Base-by-base conservation (phyloP, 2,329 filamentous ascomycete species). In the Pestalotiopsis sp. region DNA sequence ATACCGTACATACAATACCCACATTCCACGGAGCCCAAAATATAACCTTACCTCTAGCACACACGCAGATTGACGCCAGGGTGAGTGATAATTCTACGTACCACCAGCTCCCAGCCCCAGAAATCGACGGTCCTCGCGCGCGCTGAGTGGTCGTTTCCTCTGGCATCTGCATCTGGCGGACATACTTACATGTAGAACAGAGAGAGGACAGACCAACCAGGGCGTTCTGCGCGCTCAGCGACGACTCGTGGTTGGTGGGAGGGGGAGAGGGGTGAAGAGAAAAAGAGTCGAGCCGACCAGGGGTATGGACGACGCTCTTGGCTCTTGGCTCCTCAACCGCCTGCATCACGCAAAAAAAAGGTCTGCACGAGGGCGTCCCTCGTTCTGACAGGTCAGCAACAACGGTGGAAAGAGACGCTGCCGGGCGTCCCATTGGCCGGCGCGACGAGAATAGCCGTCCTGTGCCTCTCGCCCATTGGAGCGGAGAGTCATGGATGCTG, bases 271-370 rank as follows among this genome's bases (percentile, higher is more conserved):
- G 56, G 27, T 17, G 17, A 45, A 45, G 41, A 45, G 13, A 49
- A 52, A 52, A n/a, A 52, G 45, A 52, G 17, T 52, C 20, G 45
- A 31, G 31, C 31, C 31, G 27, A 31, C 27, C 27, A 31, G 31
- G 31, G 31, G 5, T 31, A 7, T 7, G 31, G 7, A 31, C 31
- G 31, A 31, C 31, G 45, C 9, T 9, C 45, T 52, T 17, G 41
- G 17, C 20, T 52, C 57, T 36, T 23, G 20, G 27, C 23, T 17
- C n/a, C 39, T 63, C 66, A 67, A 67, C 66, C 66, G 66, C 66
- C 66, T 63, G 56, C 65, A 61, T n/a, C 59, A 25, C 27, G 57
- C 57, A 59, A 23, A 27, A 12, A 13, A 13, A n/a, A 49, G 38
- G 17, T 25, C 23, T 20, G 56, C 65, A 52, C 36, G 65, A 56